Conservation (phyloP, 2,329 filamentous ascomycete genomes). For the Claviceps digitariae region DNA sequence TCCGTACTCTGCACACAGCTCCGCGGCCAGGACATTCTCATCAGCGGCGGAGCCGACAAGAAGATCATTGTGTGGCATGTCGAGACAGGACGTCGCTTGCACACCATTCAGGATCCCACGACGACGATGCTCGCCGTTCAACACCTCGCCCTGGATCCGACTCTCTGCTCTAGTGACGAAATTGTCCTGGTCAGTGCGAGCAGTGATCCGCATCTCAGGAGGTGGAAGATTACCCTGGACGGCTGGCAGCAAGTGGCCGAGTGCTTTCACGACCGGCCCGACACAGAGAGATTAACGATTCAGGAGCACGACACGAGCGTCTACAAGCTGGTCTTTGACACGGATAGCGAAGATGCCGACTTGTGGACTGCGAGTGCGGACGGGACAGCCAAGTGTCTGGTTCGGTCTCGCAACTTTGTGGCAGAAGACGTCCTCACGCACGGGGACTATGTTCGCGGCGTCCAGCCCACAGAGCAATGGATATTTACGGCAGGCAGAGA, state of each 20-base stretch:
- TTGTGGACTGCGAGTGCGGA: slow-evolving; percentile 92
- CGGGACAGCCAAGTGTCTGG: slow-evolving; percentile 70
- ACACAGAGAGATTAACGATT: slow-evolving; percentile 38
- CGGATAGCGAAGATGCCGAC: slow-evolving; percentile 47
- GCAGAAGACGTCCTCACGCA: slow-evolving; percentile 62
- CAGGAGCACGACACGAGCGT: slow-evolving; percentile 82
- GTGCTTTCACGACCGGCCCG: slow-evolving; percentile 26
- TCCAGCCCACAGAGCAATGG: slow-evolving; percentile 63
- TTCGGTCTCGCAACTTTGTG: slow-evolving; percentile 53
- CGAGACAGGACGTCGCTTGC: slow-evolving; percentile 50
- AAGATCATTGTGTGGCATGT: slow-evolving; percentile 78
- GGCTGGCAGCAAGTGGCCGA: slow-evolving; percentile 41
- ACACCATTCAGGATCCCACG: slow-evolving; percentile 64
- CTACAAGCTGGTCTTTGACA: slow-evolving; percentile 65
- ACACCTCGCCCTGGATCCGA: slow-evolving; percentile 61
- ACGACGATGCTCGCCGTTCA: slow-evolving; percentile 65
- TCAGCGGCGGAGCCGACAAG: slow-evolving; percentile 66
- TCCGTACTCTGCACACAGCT: slow-evolving; percentile 52
- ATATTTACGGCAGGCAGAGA: slow-evolving; percentile 80
- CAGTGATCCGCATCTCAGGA: slow-evolving; percentile 65
- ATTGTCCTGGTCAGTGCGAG: slow-evolving; percentile 64
- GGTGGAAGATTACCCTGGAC: slow-evolving; percentile 51
- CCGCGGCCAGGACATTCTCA: slow-evolving; percentile 46
- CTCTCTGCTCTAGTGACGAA: slow-evolving; percentile 34
- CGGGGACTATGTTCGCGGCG: slow-evolving; percentile 79